Evolutionary conservation across 176 grass and related monocot species (phyloP).

Genomic region (Eleusine coracana): DNA sequence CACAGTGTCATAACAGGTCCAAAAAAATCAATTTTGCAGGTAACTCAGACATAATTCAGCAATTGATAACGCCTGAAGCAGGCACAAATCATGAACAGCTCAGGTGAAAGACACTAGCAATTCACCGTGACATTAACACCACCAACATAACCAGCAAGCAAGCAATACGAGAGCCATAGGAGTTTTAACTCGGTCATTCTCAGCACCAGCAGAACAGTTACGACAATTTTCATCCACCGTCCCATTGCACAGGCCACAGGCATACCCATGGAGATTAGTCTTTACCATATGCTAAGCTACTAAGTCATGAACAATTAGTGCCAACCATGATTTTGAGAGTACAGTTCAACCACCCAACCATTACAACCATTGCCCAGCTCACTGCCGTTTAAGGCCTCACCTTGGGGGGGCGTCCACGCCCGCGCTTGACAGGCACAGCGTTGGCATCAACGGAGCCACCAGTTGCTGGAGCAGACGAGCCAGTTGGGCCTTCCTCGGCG

Average conservation of each 20-base stretch:
- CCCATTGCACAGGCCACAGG: slow-evolving; percentile 35
- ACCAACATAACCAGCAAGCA: background rate
- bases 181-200: slow-evolving; percentile 29
- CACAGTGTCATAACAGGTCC: too few species aligned
- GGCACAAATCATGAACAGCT: background rate
- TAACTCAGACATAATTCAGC: background rate
- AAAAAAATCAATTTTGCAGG: too few species aligned
- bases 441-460: background rate
- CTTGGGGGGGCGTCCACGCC: slow-evolving; percentile 77
- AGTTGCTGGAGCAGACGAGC: background rate
- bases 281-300: slow-evolving; percentile 34
- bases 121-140: background rate
- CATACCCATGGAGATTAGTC: slow-evolving; percentile 21
- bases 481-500: background rate
- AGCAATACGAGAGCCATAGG: slow-evolving; percentile 6
- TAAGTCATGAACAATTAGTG: slow-evolving; percentile 7
- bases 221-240: slow-evolving; percentile 15
- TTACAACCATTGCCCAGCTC: background rate
- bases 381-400: slow-evolving; percentile 23
- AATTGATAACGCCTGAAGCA: background rate
- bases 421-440: slow-evolving; percentile 52
- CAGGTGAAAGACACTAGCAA: background rate
- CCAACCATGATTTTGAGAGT: background rate
- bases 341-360: background rate
- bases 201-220: slow-evolving; percentile 48